Conservation (phyloP, 371 early-diverging fungal genomes). For the Saksenaea vasiformis region DNA sequence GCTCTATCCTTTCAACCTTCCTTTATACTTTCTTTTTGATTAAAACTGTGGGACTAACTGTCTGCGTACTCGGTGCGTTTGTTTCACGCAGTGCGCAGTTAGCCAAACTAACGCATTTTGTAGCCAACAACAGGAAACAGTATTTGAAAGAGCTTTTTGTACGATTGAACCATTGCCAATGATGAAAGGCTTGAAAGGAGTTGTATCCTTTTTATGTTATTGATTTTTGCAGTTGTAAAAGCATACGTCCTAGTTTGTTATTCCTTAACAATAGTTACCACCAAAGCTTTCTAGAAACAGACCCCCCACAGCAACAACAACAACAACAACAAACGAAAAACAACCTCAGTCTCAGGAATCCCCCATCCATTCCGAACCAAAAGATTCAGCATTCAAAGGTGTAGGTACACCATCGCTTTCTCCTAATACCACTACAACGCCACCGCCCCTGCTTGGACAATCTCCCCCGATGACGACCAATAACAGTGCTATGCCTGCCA, state of each 20-base stretch:
- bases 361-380: neutral
- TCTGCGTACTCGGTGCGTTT: neutral
- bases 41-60: neutral
- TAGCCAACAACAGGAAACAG: neutral
- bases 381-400: neutral
- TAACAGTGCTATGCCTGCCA: neutral
- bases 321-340: neutral
- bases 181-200: conserved; percentile 23
- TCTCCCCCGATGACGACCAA: neutral
- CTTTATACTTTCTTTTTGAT: conserved; percentile 1
- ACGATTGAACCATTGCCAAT: conserved; percentile 1
- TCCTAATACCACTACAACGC: neutral
- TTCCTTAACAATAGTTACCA: neutral
- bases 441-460: neutral
- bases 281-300: conserved; percentile 16
- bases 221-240: neutral
- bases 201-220: conserved; percentile 13
- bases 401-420: neutral
- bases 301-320: neutral
- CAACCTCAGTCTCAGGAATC: conserved; percentile 2
- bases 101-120: neutral
- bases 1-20: neutral
- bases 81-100: neutral
- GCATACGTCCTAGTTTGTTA: neutral
- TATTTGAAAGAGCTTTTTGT: neutral